Evolutionary conservation across 2,329 filamentous ascomycete genomes (phyloP).

Genomic region (Trichoderma sp.): DNA sequence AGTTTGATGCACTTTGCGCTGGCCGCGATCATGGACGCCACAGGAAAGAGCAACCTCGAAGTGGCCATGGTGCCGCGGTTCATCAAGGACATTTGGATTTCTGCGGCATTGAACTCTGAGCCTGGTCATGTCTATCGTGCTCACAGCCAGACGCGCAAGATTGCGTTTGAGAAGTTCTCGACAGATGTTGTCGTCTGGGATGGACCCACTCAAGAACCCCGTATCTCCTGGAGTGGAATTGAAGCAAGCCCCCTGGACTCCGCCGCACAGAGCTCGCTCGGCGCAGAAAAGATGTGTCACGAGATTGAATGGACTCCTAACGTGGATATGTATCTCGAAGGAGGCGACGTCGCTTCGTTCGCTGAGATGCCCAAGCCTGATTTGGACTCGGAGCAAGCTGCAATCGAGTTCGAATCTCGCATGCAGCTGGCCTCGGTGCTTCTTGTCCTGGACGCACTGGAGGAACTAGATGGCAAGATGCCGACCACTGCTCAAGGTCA

Average conservation of each 20-base stretch:
- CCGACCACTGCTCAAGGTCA: too few species aligned
- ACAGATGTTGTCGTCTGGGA: slow-evolving; percentile 1
- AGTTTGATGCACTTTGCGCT: slow-evolving; percentile 7
- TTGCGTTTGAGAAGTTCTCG: not conserved
- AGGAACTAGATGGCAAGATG: too few species aligned
- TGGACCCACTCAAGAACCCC: not conserved
- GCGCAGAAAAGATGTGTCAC: slow-evolving; percentile 2
- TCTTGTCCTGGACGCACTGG: too few species aligned
- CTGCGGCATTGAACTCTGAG: not conserved
- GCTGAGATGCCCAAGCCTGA: not conserved
- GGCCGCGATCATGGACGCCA: slow-evolving; percentile 2
- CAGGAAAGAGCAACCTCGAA: not conserved
- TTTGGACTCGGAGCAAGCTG: not conserved
- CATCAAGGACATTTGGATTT: slow-evolving; percentile 6
- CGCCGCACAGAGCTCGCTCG: not conserved
- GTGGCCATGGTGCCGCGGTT: slow-evolving; percentile 4
- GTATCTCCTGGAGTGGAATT: not conserved
- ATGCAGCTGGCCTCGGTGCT: too few species aligned
- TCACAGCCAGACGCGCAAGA: not conserved
- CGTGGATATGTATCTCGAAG: too few species aligned
- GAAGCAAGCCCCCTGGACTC: too few species aligned
- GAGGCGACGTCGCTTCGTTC: too few species aligned
- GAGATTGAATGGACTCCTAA: not conserved
- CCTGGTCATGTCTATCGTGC: too few species aligned
- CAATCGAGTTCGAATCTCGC: too few species aligned